Evolutionary conservation across 2,329 filamentous ascomycete species (phyloP).

Genomic region (Colletotrichum lupini): DNA sequence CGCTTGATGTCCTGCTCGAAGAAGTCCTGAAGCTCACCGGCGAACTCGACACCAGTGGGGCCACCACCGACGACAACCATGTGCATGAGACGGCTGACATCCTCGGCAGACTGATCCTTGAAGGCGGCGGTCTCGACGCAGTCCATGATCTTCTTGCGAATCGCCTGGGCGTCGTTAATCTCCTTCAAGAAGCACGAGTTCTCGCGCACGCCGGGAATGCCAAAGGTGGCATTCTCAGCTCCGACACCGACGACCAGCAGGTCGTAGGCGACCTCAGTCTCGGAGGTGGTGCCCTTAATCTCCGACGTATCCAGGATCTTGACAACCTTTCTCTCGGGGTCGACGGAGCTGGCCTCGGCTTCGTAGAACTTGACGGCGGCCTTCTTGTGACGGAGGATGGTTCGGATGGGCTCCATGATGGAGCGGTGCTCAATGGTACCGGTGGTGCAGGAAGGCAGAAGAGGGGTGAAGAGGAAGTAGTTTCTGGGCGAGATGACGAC

Average conservation of each 20-base stretch:
- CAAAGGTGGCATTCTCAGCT: slow-evolving; percentile 98
- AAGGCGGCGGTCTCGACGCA: slow-evolving; percentile 98
- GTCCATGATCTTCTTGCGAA: slow-evolving; percentile 99
- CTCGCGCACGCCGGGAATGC: slow-evolving; percentile 94
- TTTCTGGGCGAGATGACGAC: slow-evolving; percentile 97
- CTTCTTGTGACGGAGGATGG: slow-evolving; percentile 95
- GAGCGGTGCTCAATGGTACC: slow-evolving; percentile 98
- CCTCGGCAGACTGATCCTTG: slow-evolving; percentile 91
- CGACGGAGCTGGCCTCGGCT: slow-evolving; percentile 95
- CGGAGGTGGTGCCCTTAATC: slow-evolving; percentile 82
- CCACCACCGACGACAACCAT: slow-evolving; percentile 97
- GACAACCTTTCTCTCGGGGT: slow-evolving; percentile 89
- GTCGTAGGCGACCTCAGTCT: slow-evolving; percentile 95
- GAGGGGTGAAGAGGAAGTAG: slow-evolving; percentile 99
- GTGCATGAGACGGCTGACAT: slow-evolving; percentile 93
- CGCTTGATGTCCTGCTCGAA: slow-evolving; percentile 99
- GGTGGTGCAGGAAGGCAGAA: slow-evolving; percentile 96
- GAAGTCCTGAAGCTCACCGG: slow-evolving; percentile 98
- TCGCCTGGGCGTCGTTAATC: slow-evolving; percentile 93
- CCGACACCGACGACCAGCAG: slow-evolving; percentile 98
- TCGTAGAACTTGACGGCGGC: slow-evolving; percentile 96
- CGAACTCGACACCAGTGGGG: slow-evolving; percentile 97
- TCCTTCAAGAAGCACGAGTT: slow-evolving; percentile 99
- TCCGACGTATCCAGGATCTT: slow-evolving; percentile 93
- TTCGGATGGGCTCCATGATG: slow-evolving; percentile 99